A percentile compares a stretch with the other conserved stretches of the same genome.
These are phyloP conservation scores for Alternaria sp. DNA, from an alignment of 2,329 filamentous ascomycete genomes.

Conservation along the genomic window DNA sequence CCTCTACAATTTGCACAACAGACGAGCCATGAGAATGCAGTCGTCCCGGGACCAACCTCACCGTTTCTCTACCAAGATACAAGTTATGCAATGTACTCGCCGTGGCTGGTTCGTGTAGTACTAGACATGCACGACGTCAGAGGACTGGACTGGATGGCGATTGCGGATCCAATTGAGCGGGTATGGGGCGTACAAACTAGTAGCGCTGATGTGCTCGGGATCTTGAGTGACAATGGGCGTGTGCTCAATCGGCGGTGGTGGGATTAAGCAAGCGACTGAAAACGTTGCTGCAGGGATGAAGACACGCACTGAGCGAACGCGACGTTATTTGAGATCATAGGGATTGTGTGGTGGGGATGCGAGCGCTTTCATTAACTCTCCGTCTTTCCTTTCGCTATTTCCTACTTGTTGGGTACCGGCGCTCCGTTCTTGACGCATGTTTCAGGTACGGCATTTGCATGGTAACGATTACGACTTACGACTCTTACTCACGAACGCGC, in stretches of 20 bases:
- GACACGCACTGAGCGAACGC: not conserved
- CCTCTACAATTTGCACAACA: constrained; percentile 18
- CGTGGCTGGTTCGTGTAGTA: constrained; percentile 46
- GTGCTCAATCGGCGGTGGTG: constrained; percentile 42
- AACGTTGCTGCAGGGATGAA: not conserved
- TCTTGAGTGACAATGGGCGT: constrained; percentile 45
- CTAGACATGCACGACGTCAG: constrained; percentile 45
- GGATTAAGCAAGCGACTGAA: constrained; percentile 31
- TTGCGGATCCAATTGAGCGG: constrained; percentile 42
- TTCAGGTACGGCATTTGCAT: not conserved
- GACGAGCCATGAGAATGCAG: not conserved
- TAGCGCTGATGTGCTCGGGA: constrained; percentile 44
- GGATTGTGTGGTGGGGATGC: not conserved
- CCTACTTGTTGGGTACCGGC: not conserved
- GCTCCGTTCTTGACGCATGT: not conserved
- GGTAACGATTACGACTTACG: constrained; percentile 1
- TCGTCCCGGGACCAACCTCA: constrained; percentile 14
- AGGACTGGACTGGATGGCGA: constrained; percentile 46
- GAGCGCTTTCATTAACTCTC: not conserved
- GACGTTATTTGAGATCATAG: not conserved
- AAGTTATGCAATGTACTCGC: constrained; percentile 36
- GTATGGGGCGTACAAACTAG: constrained; percentile 43
- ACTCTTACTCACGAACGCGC: not conserved
- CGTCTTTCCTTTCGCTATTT: not conserved
- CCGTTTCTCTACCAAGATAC: constrained; percentile 41